Evolutionary conservation across 108 stramenopile genomes (phyloP).

Genomic region (Pseudonitzschia multistriata): DNA sequence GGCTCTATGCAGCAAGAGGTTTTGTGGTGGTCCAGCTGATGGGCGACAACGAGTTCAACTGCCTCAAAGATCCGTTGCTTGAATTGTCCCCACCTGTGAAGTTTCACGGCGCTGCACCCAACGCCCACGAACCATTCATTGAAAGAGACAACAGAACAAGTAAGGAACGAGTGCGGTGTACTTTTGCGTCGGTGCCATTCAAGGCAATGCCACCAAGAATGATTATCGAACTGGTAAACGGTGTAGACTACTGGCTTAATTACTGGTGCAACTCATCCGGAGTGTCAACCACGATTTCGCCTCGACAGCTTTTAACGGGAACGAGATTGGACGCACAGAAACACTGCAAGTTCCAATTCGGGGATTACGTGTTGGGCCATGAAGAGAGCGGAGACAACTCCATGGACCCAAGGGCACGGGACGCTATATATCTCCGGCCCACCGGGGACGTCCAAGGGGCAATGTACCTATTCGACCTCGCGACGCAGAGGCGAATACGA

Average conservation of each 20-base stretch:
- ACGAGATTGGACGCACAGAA: not conserved
- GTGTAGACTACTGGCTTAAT: not conserved
- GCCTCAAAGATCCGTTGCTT: not conserved
- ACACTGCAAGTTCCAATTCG: not conserved
- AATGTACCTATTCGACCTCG: not conserved
- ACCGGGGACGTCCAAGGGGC: not conserved
- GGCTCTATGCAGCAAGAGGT: not conserved
- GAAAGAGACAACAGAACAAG: too few relatives aligned
- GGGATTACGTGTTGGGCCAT: not conserved
- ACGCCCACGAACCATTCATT: too few relatives aligned
- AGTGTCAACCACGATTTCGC: not conserved
- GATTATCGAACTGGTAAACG: not conserved
- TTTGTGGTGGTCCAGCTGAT: not conserved
- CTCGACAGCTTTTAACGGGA: not conserved
- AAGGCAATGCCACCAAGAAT: not conserved
- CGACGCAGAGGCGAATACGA: not conserved
- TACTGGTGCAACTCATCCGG: not conserved
- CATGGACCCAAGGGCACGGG: not conserved
- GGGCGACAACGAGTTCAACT: not conserved
- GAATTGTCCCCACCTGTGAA: too few relatives aligned
- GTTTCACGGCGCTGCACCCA: too few relatives aligned
- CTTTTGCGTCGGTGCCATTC: too few relatives aligned
- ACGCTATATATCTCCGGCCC: not conserved
- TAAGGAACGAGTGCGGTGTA: not conserved
- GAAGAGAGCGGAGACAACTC: not conserved